Conservation (phyloP, 371 early-diverging fungal genomes). For the Mucor circinelloides region DNA sequence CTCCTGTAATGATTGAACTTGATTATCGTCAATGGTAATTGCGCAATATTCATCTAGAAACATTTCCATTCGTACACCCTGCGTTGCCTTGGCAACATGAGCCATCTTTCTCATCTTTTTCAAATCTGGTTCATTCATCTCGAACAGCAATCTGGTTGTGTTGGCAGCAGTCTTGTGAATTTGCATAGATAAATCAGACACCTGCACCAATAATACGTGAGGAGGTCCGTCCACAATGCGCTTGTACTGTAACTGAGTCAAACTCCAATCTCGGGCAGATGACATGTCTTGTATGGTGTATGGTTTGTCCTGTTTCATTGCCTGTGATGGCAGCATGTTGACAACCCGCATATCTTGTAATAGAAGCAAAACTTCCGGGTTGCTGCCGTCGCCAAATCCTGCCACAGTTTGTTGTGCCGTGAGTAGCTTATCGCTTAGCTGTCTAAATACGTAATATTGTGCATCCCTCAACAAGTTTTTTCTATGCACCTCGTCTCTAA, state of each 20-base stretch:
- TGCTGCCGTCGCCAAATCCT: constrained; percentile 40
- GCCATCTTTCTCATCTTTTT: constrained; percentile 41
- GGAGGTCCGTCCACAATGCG: constrained; percentile 27
- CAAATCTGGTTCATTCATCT: constrained; percentile 25
- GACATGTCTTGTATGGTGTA: neutral
- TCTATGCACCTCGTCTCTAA: constrained; percentile 64
- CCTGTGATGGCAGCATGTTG: constrained; percentile 31
- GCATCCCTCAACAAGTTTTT: constrained; percentile 65
- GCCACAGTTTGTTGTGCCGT: constrained; percentile 43
- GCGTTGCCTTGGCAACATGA: constrained; percentile 24
- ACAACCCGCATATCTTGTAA: constrained; percentile 44
- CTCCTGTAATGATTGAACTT: constrained; percentile 20
- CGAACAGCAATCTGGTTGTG: constrained; percentile 14
- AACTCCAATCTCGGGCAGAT: constrained; percentile 11
- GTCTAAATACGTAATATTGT: constrained; percentile 59
- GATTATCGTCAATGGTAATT: constrained; percentile 45
- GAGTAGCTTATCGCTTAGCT: constrained; percentile 55
- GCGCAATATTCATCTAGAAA: constrained; percentile 44
- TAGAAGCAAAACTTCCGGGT: constrained; percentile 40
- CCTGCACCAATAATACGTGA: constrained; percentile 45
- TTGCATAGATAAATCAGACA: constrained; percentile 33
- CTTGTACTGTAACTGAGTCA: constrained; percentile 44
- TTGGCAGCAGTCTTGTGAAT: constrained; percentile 13
- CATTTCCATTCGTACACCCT: constrained; percentile 19
- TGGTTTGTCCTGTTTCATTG: neutral